Evolutionary conservation across 78 protist genomes (phyloP), one percentile per base, ranked within the genome.

Genomic region (Creolimax fragrantissima): DNA sequence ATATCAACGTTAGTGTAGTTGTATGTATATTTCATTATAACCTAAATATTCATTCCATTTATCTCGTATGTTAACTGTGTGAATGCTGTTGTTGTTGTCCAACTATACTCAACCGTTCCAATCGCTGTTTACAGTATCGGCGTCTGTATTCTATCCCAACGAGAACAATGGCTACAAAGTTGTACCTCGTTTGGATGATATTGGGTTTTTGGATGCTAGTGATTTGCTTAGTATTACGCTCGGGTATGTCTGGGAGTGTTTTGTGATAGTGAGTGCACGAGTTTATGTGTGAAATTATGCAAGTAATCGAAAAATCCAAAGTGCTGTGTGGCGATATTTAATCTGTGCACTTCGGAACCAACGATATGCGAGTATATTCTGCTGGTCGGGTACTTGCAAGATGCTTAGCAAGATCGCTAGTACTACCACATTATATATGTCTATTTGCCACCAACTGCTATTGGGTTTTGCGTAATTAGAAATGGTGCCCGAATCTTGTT

Each of bases 201-300:
- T 91, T 42, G 92, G 92, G 5, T 91, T 91, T 43, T 5, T 84
- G 35, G 92, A 91, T 35, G 92, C 92, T 5, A 74, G 88, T 47
- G n/a, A 35, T 0, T 5, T 91, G 5, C 90, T 91, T 5, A 47
- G 35, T 37, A 42, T 35, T 3, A 44, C 92, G 5, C 83, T 90
- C 32, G 92, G n/a, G n/a, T n/a, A n/a, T n/a, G 90, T 6, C 58
- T 42, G 86, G 41, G 42, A 42, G 5, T 5, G 42, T 5, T 5
- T 84, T 84, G 35, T 84, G 41, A 5, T 84, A 4, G 5, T 84
- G 86, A 32, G 32, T 66, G 81, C n/a, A n/a, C n/a, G n/a, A n/a
- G n/a, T n/a, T n/a, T n/a, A n/a, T n/a, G n/a, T n/a, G n/a, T n/a
- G n/a, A n/a, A n/a, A n/a, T n/a, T n/a, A n/a, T n/a, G n/a, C n/a